phyloP scores from a whole-genome alignment of 805 yeast genomes.

The Candida ulmi region DNA sequence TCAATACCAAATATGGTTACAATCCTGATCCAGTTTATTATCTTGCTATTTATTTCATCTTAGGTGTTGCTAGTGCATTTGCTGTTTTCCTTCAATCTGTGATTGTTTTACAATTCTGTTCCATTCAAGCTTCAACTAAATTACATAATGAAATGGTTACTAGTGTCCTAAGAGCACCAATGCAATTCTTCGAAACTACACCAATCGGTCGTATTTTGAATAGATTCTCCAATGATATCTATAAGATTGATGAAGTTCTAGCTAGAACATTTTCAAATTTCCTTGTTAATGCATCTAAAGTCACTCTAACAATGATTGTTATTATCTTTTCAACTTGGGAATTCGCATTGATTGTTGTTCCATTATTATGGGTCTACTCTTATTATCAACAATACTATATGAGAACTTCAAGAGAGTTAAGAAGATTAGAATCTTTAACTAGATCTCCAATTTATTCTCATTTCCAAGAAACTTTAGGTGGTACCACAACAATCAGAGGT shows the following conservation, averaged over 20 bases:
- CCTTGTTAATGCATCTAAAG: conserved; percentile 54
- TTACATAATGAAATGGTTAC: conserved; percentile 74
- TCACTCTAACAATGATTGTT: conserved; percentile 70
- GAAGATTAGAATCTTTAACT: conserved; percentile 76
- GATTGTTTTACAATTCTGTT: conserved; percentile 72
- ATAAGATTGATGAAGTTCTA: conserved; percentile 76
- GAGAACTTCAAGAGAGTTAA: conserved; percentile 73
- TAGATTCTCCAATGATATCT: conserved; percentile 87
- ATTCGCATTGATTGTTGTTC: conserved; percentile 64
- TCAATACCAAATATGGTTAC: conserved; percentile 59
- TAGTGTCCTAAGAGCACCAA: conserved; percentile 79
- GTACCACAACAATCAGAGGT: conserved; percentile 72
- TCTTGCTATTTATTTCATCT: conserved; percentile 64
- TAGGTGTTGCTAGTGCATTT: conserved; percentile 66
- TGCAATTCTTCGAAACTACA: conserved; percentile 93
- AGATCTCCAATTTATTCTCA: conserved; percentile 80
- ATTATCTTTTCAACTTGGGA: conserved; percentile 87
- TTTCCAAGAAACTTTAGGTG: conserved; percentile 76
- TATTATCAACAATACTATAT: conserved; percentile 74
- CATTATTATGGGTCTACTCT: conserved; percentile 59
- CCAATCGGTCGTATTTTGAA: conserved; percentile 91
- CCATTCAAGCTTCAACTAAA: conserved; percentile 73
- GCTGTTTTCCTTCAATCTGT: conserved; percentile 60
- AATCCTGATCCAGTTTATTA: conserved; percentile 74
- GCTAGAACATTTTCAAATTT: conserved; percentile 71